phyloP scores from a whole-genome alignment of 179 eudicot species.

The Carnegiea gigantea region DNA sequence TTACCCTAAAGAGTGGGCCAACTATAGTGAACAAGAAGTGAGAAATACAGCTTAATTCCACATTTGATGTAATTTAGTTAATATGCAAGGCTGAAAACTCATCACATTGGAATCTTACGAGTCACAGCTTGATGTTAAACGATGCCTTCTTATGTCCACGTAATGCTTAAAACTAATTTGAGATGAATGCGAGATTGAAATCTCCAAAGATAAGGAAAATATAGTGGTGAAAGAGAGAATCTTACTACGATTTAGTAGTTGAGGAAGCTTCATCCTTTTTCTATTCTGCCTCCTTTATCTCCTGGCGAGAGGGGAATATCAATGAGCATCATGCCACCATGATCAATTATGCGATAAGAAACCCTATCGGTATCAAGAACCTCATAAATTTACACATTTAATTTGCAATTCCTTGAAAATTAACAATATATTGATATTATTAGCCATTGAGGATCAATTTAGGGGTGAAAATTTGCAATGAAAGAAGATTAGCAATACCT shows the following conservation, averaged over 20 bases:
- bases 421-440: not conserved
- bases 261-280: not conserved
- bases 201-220: not conserved
- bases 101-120: not conserved
- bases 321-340: not conserved
- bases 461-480: not conserved
- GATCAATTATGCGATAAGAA: not conserved
- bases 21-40: too few relatives aligned
- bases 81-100: not conserved
- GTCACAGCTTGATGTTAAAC: not conserved
- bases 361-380: not conserved
- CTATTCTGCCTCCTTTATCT: not conserved
- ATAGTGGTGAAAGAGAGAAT: slow-evolving; percentile 6
- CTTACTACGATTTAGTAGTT: not conserved
- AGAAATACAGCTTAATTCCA: too few relatives aligned
- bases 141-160: not conserved
- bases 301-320: not conserved
- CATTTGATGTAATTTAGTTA: too few relatives aligned
- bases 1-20: too few relatives aligned
- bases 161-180: not conserved
- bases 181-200: not conserved
- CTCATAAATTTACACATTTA: not conserved
- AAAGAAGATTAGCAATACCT: not conserved
- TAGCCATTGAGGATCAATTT: too few relatives aligned
- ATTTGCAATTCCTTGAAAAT: not conserved